These are phyloP conservation scores for Microsporum audouinii DNA, from an alignment of 2,329 filamentous ascomycete species.

Conservation along the genomic window DNA sequence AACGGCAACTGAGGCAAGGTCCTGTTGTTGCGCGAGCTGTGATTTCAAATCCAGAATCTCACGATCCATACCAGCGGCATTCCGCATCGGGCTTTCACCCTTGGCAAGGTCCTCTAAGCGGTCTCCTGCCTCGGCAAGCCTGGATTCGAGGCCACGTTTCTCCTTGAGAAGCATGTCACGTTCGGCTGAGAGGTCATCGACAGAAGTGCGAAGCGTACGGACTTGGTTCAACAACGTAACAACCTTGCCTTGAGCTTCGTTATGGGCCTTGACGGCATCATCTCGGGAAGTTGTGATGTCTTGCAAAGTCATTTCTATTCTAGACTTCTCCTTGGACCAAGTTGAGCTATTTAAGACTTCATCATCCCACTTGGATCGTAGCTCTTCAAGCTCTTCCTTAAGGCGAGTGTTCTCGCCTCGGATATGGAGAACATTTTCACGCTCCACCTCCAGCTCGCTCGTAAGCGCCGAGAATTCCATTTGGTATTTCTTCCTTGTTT, in stretches of 20 bases:
- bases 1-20: constrained; percentile 79
- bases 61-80: constrained; percentile 77
- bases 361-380: constrained; percentile 94
- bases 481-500: constrained; percentile 96
- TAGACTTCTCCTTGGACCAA: constrained; percentile 95
- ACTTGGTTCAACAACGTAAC: constrained; percentile 85
- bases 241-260: constrained; percentile 87
- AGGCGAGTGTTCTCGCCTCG: constrained; percentile 74
- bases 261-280: constrained; percentile 84
- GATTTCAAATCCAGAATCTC: constrained; percentile 84
- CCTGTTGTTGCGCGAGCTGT: constrained; percentile 79
- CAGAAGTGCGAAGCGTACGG: constrained; percentile 64
- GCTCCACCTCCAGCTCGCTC: constrained; percentile 84
- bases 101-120: constrained; percentile 78
- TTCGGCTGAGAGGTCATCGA: constrained; percentile 78
- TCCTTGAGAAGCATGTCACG: constrained; percentile 75
- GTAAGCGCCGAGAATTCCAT: constrained; percentile 78
- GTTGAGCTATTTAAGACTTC: constrained; percentile 95
- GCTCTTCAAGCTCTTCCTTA: constrained; percentile 89
- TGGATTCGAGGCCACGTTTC: constrained; percentile 77
- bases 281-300: constrained; percentile 86
- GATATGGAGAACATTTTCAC: constrained; percentile 77
- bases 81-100: constrained; percentile 76
- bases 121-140: constrained; percentile 75
- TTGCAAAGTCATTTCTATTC: constrained; percentile 77